Percentiles rank a stretch among this genome's conserved stretches.
Conservation (phyloP, 1,284 basidiomycete genomes). For the Sporisorium graminicola region DNA sequence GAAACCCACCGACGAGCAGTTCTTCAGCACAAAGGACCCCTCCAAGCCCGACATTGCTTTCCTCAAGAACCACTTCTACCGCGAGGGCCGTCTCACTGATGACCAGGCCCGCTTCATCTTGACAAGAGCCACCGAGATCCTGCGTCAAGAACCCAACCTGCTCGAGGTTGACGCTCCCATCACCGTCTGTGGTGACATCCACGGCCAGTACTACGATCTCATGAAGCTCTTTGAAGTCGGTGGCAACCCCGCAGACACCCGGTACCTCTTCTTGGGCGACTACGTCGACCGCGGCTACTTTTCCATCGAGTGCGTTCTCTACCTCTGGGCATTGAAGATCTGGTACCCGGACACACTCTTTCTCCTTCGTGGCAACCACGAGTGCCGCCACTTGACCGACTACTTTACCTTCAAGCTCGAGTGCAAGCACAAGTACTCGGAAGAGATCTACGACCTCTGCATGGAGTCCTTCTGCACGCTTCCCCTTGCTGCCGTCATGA, state of each 20-base stretch:
- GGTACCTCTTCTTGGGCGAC: conserved; percentile 69
- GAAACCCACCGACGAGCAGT: conserved; percentile 90
- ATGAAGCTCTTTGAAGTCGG: conserved; percentile 70
- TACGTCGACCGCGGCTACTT: conserved; percentile 70
- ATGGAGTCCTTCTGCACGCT: conserved; percentile 88
- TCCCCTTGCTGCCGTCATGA: conserved; percentile 93
- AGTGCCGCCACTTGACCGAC: conserved; percentile 69
- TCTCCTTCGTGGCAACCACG: conserved; percentile 69
- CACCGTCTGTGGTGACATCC: conserved; percentile 73
- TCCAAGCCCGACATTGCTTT: conserved; percentile 81
- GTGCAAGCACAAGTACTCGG: conserved; percentile 70
- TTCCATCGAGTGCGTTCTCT: conserved; percentile 69
- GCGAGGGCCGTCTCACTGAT: conserved; percentile 87
- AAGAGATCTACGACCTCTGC: conserved; percentile 69
- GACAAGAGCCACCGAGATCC: conserved; percentile 79
- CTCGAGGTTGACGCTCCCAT: conserved; percentile 93
- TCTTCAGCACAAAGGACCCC: conserved; percentile 72
- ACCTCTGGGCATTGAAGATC: conserved; percentile 69
- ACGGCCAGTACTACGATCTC: conserved; percentile 69
- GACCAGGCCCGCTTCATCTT: conserved; percentile 90
- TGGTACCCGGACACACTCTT: conserved; percentile 69
- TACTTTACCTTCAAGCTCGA: conserved; percentile 70
- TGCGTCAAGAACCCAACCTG: conserved; percentile 87
- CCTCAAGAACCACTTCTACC: conserved; percentile 98
- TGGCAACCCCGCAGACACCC: conserved; percentile 68